Percentiles rank a stretch among this genome's conserved stretches.
Conservation (phyloP, 192 early-diverging fungal species). For the Allomyces macrogynus region DNA sequence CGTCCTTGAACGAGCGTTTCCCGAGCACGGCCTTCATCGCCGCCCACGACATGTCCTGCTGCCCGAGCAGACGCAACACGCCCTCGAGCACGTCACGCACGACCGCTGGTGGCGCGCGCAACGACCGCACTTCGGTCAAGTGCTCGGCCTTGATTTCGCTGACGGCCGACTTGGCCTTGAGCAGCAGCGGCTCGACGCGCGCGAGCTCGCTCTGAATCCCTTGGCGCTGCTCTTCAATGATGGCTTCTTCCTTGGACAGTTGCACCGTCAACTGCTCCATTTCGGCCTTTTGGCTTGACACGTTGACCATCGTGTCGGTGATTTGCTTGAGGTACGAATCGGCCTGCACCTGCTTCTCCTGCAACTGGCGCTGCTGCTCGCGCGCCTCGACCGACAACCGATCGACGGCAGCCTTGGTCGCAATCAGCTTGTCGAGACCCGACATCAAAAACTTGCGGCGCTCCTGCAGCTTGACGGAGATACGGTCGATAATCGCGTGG, state of each 20-base stretch:
- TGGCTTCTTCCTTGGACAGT: slow-evolving; percentile 29
- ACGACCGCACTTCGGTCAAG: slow-evolving; percentile 34
- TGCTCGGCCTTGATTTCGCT: slow-evolving; percentile 35
- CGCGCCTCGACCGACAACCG: slow-evolving; percentile 26
- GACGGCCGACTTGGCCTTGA: slow-evolving; percentile 27
- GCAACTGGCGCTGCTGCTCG: slow-evolving; percentile 20
- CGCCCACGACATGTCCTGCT: slow-evolving; percentile 43
- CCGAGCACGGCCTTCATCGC: slow-evolving; percentile 47
- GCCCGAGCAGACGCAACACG: slow-evolving; percentile 35
- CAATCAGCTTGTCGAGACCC: slow-evolving; percentile 30
- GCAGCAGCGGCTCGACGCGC: slow-evolving; percentile 33
- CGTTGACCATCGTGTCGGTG: slow-evolving; percentile 37
- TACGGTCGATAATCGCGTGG: no score
- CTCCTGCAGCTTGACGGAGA: background rate
- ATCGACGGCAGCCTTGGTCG: slow-evolving; percentile 33
- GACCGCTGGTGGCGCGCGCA: slow-evolving; percentile 37
- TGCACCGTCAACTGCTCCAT: slow-evolving; percentile 26
- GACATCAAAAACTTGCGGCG: slow-evolving; percentile 2
- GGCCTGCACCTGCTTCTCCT: slow-evolving; percentile 30
- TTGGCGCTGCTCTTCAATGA: slow-evolving; percentile 21
- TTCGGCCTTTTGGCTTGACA: slow-evolving; percentile 36
- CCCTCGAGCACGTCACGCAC: slow-evolving; percentile 42
- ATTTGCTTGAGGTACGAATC: slow-evolving; percentile 36
- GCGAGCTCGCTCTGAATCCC: slow-evolving; percentile 30
- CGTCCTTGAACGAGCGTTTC: slow-evolving; percentile 38